Evolutionary conservation across 2,329 filamentous ascomycete species (phyloP).

Genomic region (Lasiodiplodia gonubiensis): DNA sequence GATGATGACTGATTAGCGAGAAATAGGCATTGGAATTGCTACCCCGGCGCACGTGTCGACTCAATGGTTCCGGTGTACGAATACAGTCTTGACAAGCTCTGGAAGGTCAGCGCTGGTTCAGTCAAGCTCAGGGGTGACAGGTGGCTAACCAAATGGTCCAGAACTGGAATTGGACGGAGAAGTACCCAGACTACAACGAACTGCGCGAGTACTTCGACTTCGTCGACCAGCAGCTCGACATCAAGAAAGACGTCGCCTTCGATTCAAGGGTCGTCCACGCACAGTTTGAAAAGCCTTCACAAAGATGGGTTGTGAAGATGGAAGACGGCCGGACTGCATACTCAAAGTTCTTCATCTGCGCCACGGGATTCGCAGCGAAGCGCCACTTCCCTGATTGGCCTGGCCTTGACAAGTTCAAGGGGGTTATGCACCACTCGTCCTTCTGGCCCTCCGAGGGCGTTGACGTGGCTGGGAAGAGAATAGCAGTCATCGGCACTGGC

Average conservation of each 20-base stretch:
- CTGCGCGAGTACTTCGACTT: conserved; percentile 65
- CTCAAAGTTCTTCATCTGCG: conserved; percentile 59
- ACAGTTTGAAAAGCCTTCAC: conserved; percentile 55
- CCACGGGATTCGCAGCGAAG: conserved; percentile 64
- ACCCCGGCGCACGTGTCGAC: conserved; percentile 56
- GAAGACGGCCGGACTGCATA: conserved; percentile 58
- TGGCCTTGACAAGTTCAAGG: conserved; percentile 65
- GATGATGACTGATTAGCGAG: background rate
- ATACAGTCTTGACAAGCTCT: conserved; percentile 55
- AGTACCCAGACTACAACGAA: conserved; percentile 60
- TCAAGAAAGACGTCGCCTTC: conserved; percentile 64
- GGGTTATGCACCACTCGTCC: conserved; percentile 64
- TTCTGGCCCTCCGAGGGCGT: conserved; percentile 65
- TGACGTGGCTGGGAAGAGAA: conserved; percentile 63
- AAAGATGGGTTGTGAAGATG: conserved; percentile 59
- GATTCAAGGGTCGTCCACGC: conserved; percentile 61
- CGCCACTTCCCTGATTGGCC: conserved; percentile 66
- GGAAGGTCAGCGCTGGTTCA: conserved; percentile 41
- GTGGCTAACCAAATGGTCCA: conserved; percentile 33
- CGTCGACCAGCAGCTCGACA: conserved; percentile 59
- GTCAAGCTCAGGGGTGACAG: background rate
- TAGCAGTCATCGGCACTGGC: conserved; percentile 69
- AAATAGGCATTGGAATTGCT: conserved; percentile 50
- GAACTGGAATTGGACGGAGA: conserved; percentile 63
- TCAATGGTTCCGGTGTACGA: conserved; percentile 55